Conservation (phyloP, 1,139 yeast genomes). For the Nakaseomyces uthaithaninus region DNA sequence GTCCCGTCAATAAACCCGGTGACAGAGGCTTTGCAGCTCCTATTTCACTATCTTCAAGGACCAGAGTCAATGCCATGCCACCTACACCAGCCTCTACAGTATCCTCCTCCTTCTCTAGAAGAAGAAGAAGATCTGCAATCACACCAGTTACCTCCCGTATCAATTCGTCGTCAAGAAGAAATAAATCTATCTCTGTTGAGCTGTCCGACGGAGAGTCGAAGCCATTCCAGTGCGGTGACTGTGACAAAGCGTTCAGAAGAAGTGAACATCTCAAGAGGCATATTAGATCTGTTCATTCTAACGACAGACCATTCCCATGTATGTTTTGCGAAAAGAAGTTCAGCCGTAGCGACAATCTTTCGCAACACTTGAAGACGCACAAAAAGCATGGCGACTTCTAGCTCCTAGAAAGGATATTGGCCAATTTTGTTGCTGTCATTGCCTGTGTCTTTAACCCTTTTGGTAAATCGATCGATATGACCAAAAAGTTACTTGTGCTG, state of each 20-base stretch:
- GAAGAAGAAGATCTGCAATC: slow-evolving; percentile 6
- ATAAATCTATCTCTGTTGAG: slow-evolving; percentile 1
- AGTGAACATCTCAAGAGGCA: slow-evolving; percentile 77
- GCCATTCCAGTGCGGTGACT: slow-evolving; percentile 35
- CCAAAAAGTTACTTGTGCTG: too few species aligned
- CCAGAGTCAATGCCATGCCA: background rate
- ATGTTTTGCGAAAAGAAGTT: slow-evolving; percentile 63
- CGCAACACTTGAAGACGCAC: slow-evolving; percentile 74
- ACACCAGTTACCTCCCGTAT: background rate
- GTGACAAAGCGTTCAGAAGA: slow-evolving; percentile 49
- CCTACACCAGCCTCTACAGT: background rate
- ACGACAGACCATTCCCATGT: slow-evolving; percentile 69
- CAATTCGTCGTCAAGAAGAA: slow-evolving; percentile 12
- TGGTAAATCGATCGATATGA: too few species aligned
- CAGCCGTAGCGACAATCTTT: slow-evolving; percentile 67
- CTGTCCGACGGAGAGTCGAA: slow-evolving; percentile 25
- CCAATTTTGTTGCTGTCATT: too few species aligned
- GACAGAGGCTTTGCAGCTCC: background rate
- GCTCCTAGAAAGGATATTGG: background rate
- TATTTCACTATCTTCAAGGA: background rate
- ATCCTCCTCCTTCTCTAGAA: background rate
- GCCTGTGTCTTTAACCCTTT: too few species aligned
- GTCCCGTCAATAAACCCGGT: background rate
- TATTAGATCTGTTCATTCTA: slow-evolving; percentile 55
- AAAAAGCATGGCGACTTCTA: slow-evolving; percentile 31